Evolutionary conservation across 805 yeast species (phyloP).

Genomic region (Wickerhamomyces queroliae): DNA sequence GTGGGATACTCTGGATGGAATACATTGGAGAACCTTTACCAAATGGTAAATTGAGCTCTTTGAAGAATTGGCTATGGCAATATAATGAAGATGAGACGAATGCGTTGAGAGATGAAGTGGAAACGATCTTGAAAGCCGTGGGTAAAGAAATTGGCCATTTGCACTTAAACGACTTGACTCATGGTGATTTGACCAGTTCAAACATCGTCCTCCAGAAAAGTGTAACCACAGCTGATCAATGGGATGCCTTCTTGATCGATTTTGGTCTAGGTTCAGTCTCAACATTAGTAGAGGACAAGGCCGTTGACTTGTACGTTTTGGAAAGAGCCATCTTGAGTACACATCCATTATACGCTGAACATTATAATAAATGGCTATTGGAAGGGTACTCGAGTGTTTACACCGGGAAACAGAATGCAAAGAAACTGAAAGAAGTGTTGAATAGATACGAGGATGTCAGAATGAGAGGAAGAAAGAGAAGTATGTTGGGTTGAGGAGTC

Average conservation of each 20-base stretch:
- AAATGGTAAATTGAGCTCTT: slow-evolving; percentile 49
- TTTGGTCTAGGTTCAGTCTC: slow-evolving; percentile 86
- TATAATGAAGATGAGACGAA: slow-evolving; percentile 27
- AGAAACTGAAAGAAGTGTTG: slow-evolving; percentile 44
- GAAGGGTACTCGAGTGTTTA: slow-evolving; percentile 55
- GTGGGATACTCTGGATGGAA: slow-evolving; percentile 90
- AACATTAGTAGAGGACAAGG: slow-evolving; percentile 79
- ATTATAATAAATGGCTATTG: slow-evolving; percentile 64
- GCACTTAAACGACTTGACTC: slow-evolving; percentile 75
- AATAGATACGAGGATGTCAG: slow-evolving; percentile 78
- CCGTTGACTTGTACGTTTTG: slow-evolving; percentile 92
- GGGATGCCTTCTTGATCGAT: slow-evolving; percentile 68
- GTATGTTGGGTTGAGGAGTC: slow-evolving; percentile 80
- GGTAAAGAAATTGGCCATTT: slow-evolving; percentile 65
- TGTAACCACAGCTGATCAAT: slow-evolving; percentile 6
- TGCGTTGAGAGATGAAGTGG: slow-evolving; percentile 32
- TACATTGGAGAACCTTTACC: slow-evolving; percentile 49
- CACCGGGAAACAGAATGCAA: slow-evolving; percentile 27
- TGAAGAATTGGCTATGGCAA: slow-evolving; percentile 73
- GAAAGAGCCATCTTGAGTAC: slow-evolving; percentile 91
- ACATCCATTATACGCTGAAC: slow-evolving; percentile 67
- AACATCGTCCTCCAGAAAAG: slow-evolving; percentile 56
- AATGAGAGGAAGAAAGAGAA: slow-evolving; percentile 89
- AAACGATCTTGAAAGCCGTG: slow-evolving; percentile 42
- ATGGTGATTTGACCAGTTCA: slow-evolving; percentile 92